Evolutionary conservation across 768 basidiomycete species (phyloP), one percentile per base, ranked within the genome.

Genomic region (Lactifluus pinguis): DNA sequence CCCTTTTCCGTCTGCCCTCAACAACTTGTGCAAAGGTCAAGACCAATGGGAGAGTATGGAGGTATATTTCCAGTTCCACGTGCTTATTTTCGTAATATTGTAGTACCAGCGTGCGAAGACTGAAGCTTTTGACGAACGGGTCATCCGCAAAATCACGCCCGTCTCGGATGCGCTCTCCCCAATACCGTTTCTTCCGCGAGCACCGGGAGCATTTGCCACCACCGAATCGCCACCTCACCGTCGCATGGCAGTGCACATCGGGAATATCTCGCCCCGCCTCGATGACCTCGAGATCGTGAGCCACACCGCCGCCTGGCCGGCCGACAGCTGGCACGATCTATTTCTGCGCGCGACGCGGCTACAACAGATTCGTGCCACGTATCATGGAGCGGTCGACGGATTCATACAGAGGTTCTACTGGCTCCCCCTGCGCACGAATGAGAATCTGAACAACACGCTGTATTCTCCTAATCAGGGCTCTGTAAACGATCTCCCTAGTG

Each of bases 271-370:
- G 17, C 36, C 34, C 19, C 29, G 7, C 47, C 36, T 60, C 5
- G 52, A 60, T 3, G 2, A 25, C 17, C 52, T 60, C 25, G 59
- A 54, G 9, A 41, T 60, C 32, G 29, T 48, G n/a, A 54, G 52
- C 52, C 52, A 60, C 3, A 17, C 21, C 14, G 10, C 45, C 25
- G 25, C 25, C 25, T 41, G 50, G 21, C 7, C 45, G 4, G 15
- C 36, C 36, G 51, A 17, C 29, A 15, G 47, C 38, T 54, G 52
- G 59, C 45, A 29, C 44, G 19, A 29, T 36, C 19, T 41, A 2
- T 54, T 60, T 39, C n/a, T 10, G 38, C 45, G n/a, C 49, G 52
- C 59, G 47, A 60, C 45, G 47, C 59, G n/a, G 8, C 14, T 54
- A 17, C 52, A 29, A 47, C 59, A 41, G 36, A 29, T 59, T 52